Evolutionary conservation across 495 filamentous ascomycete genomes (phyloP), one percentile per base, ranked within the genome.

Genomic region (Penicillium antarcticum): DNA sequence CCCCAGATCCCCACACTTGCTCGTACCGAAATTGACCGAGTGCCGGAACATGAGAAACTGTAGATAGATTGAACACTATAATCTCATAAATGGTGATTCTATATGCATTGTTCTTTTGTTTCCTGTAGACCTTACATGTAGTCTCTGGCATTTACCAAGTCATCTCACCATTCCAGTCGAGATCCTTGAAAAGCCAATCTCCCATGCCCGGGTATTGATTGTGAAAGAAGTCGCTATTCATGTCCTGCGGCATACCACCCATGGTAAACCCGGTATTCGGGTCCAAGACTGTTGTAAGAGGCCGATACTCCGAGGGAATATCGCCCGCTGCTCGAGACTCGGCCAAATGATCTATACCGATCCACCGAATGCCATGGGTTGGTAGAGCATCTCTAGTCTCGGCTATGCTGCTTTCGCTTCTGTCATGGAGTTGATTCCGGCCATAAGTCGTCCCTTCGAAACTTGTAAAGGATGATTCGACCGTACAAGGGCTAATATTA

Each of bases 191-290:
- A 9, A 56, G 40, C 56, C 56, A 59, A 32, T 56, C 52, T 12
- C 56, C 56, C 52, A 59, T 59, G 2, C 56, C 56, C 40, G 56
- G 52, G n/a, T 59, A 59, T 34, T 59, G 56, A 42, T 52, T 52
- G 14, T 58, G 51, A 37, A 59, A 56, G 29, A 48, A 52, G 13
- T 49, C 39, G 19, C 44, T 34, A 4, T 18, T 5, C 4, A 56
- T 33, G 5, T 32, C 14, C 4, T 21, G 48, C 2, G 47, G 19
- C 44, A 56, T 45, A 23, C 48, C 48, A 14, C 32, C 52, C 52
- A 59, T 59, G 8, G 14, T 8, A 29, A 59, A 48, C 1, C 52
- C 56, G 10, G 29, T 31, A n/a, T 59, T 53, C 10, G 38, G 48
- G 14, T 59, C 56, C 13, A 59, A 35, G 6, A 56, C 45, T 1